Conservation (phyloP, 192 early-diverging fungal species). For the Coemansia reversa region DNA sequence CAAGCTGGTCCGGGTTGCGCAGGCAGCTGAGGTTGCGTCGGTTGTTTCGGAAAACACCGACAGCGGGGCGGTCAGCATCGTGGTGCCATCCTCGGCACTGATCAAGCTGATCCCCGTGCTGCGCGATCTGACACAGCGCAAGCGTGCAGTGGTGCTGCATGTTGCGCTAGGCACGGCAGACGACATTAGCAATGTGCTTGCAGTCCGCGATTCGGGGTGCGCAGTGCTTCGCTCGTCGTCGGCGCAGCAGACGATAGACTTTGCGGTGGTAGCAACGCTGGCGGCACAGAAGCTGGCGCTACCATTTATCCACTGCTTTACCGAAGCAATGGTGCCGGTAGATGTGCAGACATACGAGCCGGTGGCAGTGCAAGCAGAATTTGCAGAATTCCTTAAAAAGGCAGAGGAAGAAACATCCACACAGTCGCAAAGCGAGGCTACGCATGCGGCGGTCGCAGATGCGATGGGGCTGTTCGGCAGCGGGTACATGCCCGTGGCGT, state of each 20-base stretch:
- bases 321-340: constrained; percentile 21
- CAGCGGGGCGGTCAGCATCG: constrained; percentile 6
- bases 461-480: constrained; percentile 31
- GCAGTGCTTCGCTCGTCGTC: constrained; percentile 72
- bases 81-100: constrained; percentile 24
- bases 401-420: neutral
- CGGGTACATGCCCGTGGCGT: constrained; percentile 17
- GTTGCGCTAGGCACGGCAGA: constrained; percentile 26
- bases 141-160: constrained; percentile 31
- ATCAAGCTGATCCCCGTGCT: constrained; percentile 40
- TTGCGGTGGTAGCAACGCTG: constrained; percentile 77
- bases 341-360: constrained; percentile 33
- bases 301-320: constrained; percentile 69
- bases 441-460: constrained; percentile 12
- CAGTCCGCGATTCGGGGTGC: constrained; percentile 75
- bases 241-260: constrained; percentile 79
- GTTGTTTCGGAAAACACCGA: constrained; percentile 5
- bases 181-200: constrained; percentile 62
- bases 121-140: constrained; percentile 31
- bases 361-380: constrained; percentile 40
- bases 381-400: constrained; percentile 38
- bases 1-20: constrained; percentile 14
- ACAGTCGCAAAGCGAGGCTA: constrained; percentile 1
- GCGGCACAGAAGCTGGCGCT: constrained; percentile 59
- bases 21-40: constrained; percentile 22